Percentiles rank a stretch among this genome's conserved stretches.
Conservation (phyloP, 169 alveolate genomes). For the Perkinsus olseni region DNA sequence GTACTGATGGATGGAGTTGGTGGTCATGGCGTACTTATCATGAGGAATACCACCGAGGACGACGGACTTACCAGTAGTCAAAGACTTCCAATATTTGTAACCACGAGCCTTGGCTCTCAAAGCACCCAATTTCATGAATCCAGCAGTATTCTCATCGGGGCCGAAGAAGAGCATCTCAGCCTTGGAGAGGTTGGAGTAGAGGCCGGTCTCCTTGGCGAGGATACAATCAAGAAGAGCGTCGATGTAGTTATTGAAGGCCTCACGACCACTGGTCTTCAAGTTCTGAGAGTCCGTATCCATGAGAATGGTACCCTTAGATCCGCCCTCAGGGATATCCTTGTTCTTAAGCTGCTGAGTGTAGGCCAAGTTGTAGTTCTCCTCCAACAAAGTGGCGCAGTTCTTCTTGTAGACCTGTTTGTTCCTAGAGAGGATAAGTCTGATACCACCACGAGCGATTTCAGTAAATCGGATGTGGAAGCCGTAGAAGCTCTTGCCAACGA, state of each 20-base stretch:
- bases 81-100: constrained; percentile 49
- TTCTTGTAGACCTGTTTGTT: constrained; percentile 53
- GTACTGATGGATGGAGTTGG: constrained; percentile 32
- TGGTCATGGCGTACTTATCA: constrained; percentile 73
- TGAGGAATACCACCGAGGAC: constrained; percentile 79
- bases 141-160: constrained; percentile 31
- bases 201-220: constrained; percentile 4
- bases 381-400: constrained; percentile 55
- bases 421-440: constrained; percentile 57
- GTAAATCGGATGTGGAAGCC: constrained; percentile 67
- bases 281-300: constrained; percentile 27
- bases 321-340: constrained; percentile 70
- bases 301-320: constrained; percentile 59
- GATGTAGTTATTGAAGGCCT: background rate
- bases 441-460: constrained; percentile 66
- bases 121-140: constrained; percentile 28
- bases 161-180: constrained; percentile 25
- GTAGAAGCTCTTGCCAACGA: constrained; percentile 57
- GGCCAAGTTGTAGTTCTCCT: constrained; percentile 66
- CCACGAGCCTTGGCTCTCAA: constrained; percentile 22
- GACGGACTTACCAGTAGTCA: constrained; percentile 70
- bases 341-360: constrained; percentile 63
- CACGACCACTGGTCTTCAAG: background rate
- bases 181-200: background rate
- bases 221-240: background rate